Conservation (phyloP, 352 stramenopile genomes). For the Phytopythium boreale region DNA sequence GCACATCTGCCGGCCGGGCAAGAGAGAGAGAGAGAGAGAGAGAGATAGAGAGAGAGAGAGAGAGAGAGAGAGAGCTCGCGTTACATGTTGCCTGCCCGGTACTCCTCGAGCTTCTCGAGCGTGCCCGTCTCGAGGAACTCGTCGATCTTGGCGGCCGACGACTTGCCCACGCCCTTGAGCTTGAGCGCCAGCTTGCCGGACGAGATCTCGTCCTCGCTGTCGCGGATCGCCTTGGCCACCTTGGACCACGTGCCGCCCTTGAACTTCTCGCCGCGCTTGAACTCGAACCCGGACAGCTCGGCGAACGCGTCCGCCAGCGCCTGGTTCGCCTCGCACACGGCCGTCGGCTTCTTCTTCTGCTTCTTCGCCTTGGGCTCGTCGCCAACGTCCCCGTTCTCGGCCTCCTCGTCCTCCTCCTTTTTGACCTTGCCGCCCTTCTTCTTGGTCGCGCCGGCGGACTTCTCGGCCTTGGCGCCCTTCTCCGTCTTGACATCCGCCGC, state of each 20-base stretch:
- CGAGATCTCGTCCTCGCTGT: conserved; percentile 56
- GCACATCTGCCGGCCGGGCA: too few species aligned
- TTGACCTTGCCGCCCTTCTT: conserved; percentile 21
- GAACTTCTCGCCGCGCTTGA: conserved; percentile 85
- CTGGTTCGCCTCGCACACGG: conserved; percentile 64
- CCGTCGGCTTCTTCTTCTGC: conserved; percentile 34
- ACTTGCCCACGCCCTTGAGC: conserved; percentile 84
- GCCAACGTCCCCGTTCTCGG: conserved; percentile 42
- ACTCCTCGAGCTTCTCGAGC: conserved; percentile 77
- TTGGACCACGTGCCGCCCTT: conserved; percentile 88
- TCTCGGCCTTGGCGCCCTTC: conserved; percentile 26
- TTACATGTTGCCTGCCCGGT: conserved; percentile 82
- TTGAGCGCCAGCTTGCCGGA: conserved; percentile 79
- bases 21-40: too few species aligned
- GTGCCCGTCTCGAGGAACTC: conserved; percentile 85
- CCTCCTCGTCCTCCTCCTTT: conserved; percentile 22
- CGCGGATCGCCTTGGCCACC: conserved; percentile 80
- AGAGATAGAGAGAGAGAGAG: too few species aligned
- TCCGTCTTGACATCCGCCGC: conserved; percentile 28
- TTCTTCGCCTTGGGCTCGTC: conserved; percentile 57
- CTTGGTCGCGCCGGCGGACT: conserved; percentile 25
- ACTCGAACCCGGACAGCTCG: conserved; percentile 85
- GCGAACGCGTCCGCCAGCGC: conserved; percentile 66
- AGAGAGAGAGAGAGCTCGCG: too few species aligned
- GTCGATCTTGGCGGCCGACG: conserved; percentile 76